These are phyloP conservation scores for Mucor piriformis DNA, from an alignment of 371 early-diverging fungal species.

Conservation along the genomic window DNA sequence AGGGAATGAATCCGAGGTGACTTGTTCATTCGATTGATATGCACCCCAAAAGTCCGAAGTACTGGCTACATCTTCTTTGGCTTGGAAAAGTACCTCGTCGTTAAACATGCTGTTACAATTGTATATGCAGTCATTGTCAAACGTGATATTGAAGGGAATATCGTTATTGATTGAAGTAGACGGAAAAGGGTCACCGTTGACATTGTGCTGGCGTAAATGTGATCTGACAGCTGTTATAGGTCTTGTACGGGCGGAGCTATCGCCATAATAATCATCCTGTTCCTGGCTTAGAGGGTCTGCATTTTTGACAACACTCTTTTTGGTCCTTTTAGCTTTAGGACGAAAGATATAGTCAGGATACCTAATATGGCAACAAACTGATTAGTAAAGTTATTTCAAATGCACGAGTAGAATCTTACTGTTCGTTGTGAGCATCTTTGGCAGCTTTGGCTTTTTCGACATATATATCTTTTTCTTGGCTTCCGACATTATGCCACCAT, in stretches of 20 bases:
- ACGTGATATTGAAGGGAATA: not conserved
- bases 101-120: not conserved
- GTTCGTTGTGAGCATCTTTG: slow-evolving; percentile 56
- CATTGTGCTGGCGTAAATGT: no score
- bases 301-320: not conserved
- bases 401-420: slow-evolving; percentile 38
- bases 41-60: not conserved
- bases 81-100: not conserved
- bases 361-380: slow-evolving; percentile 13
- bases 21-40: not conserved
- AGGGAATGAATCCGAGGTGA: not conserved
- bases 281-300: not conserved
- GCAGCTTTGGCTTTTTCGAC: slow-evolving; percentile 56
- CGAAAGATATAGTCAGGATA: slow-evolving; percentile 75
- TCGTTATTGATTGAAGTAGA: not conserved
- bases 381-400: slow-evolving; percentile 5
- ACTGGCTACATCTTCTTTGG: not conserved
- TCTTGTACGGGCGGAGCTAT: not conserved
- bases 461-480: slow-evolving; percentile 56
- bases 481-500: slow-evolving; percentile 64
- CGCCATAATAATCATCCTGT: not conserved
- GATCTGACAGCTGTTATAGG: no score
- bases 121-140: not conserved
- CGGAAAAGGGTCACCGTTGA: no score
- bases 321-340: slow-evolving; percentile 62